Base-by-base conservation (phyloP, 2,329 filamentous ascomycete genomes). In the Leptographium procerum region DNA sequence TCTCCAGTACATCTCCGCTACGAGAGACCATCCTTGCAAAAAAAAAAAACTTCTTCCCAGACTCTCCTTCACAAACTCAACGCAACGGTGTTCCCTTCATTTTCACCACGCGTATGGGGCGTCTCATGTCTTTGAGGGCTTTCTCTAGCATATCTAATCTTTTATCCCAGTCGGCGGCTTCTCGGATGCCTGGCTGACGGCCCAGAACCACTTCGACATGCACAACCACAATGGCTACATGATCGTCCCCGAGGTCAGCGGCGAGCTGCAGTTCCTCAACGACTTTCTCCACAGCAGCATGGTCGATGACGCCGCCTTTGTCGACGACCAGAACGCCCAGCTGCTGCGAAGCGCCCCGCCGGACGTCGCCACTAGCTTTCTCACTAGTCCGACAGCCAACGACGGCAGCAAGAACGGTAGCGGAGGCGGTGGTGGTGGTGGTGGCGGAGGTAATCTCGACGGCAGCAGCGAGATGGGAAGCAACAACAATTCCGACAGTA, bases 181-280 rank as follows among this genome's bases (percentile, higher is more conserved):
- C 77, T 80, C 82, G 63, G 89, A 89, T 75, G 88, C 91, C 69
- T 92, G 89, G 86, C 79, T 91, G 69, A 80, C 78, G 64, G 82
- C 85, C 60, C 88, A 90, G 68, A 94, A 86, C 70, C 88, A 89
- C 68, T 94, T 89, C 77, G 91, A 96, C 72, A 94, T 96, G 86
- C 90, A 94, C 74, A 89, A 85, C 69, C 90, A 96, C 73, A 88
- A 89, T 60, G 94, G 89, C 68, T 97, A 94, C 76, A 91, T 96
- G 87, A 95, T 96, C 74, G 75, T 78, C 55, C 89, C 91, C 62
- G 94, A 99, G 73, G 89, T 96, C 66, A 91, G 88, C 61, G 94
- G 94, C 74, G 94, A 99, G 76, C 96, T 96, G 72, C 96, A 96
- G 69, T 77, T 97, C 56, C 83, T 99, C 68, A 95, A 95, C 76